phyloP scores from a whole-genome alignment of 352 stramenopile species.

The Blastocystis sp. region DNA sequence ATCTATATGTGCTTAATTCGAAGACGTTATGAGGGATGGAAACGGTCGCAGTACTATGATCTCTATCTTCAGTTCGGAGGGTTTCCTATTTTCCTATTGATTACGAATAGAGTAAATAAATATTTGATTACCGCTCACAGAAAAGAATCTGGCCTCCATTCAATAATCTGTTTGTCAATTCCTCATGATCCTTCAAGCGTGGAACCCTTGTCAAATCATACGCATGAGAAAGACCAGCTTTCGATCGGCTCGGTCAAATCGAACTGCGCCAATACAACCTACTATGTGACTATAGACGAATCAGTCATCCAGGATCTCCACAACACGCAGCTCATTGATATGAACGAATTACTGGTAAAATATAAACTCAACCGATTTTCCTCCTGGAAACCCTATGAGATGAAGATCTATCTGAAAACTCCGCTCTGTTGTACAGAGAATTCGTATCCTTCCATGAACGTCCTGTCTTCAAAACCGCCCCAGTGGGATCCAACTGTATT shows the following conservation, averaged over 20 bases:
- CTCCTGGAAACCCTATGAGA: constrained; percentile 50
- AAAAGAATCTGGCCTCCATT: constrained; percentile 1
- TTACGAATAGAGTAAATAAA: not conserved
- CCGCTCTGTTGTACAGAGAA: not conserved
- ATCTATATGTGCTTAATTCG: constrained; percentile 48
- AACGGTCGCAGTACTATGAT: constrained; percentile 6
- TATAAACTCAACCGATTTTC: constrained; percentile 33
- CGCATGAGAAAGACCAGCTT: not conserved
- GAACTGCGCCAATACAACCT: not conserved
- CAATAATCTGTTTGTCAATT: constrained; percentile 3
- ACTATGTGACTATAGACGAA: not conserved
- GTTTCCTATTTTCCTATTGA: not conserved
- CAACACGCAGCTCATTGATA: not conserved
- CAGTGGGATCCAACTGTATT: constrained; percentile 54
- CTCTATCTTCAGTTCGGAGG: constrained; percentile 36
- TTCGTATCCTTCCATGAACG: not conserved
- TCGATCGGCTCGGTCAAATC: not conserved
- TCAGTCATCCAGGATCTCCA: not conserved
- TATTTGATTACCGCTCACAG: constrained; percentile 30
- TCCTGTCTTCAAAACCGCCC: constrained; percentile 17
- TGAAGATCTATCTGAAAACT: not conserved
- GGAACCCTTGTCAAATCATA: not conserved
- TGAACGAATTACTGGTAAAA: constrained; percentile 29
- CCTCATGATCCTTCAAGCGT: not conserved
- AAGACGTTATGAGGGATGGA: constrained; percentile 5